phyloP scores from a whole-genome alignment of 1,284 basidiomycete species.

The Dichomitus squalens region DNA sequence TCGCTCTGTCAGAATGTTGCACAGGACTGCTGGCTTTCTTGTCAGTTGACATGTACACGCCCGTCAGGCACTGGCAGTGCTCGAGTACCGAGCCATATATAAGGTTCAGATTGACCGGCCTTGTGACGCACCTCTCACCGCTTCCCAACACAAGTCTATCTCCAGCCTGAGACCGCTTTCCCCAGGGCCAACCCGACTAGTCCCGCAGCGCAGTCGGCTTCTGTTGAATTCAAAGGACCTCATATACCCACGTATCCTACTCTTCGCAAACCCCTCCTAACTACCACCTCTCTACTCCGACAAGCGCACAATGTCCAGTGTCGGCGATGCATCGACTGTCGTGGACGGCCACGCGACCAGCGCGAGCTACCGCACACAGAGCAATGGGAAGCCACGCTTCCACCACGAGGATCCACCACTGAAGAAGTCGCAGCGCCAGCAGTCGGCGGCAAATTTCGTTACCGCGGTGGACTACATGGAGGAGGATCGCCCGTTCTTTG shows the following conservation, averaged over 20 bases:
- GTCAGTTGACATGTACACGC: too few species aligned
- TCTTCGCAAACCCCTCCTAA: not conserved
- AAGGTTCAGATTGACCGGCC: not conserved
- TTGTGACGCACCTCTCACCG: not conserved
- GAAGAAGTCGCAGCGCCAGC: constrained; percentile 3
- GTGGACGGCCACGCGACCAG: constrained; percentile 20
- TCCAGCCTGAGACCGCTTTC: not conserved
- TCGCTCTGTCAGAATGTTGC: too few species aligned
- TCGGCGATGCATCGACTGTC: constrained; percentile 26
- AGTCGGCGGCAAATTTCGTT: constrained; percentile 18
- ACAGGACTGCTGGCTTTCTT: too few species aligned
- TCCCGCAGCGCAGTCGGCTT: not conserved
- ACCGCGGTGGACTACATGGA: constrained; percentile 35
- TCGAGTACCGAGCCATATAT: not conserved
- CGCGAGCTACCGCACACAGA: constrained; percentile 4
- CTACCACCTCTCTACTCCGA: not conserved
- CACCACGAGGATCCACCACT: constrained; percentile 11
- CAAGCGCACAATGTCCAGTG: constrained; percentile 16
- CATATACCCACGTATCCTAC: not conserved
- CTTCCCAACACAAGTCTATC: not conserved
- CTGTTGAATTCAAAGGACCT: not conserved
- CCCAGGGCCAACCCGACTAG: not conserved
- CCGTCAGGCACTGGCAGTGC: too few species aligned
- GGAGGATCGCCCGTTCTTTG: constrained; percentile 64
- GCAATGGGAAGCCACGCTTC: constrained; percentile 10